Evolutionary conservation across 2,329 filamentous ascomycete genomes (phyloP).

Genomic region (Sordariomycetes sp.): DNA sequence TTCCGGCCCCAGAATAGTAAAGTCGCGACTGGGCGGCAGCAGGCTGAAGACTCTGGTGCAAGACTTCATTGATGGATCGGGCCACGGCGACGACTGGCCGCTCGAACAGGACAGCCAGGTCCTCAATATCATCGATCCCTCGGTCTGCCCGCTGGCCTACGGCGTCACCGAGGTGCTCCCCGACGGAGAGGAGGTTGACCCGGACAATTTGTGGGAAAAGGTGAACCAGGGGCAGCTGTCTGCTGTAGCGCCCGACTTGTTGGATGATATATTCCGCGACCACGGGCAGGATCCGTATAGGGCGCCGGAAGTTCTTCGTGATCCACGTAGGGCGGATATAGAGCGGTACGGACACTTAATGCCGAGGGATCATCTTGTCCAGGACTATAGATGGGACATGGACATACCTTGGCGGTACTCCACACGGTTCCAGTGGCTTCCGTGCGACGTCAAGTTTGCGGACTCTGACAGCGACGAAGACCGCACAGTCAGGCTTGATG

Average conservation of each 20-base stretch:
- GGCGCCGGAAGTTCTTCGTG: neutral
- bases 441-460: conserved; percentile 17
- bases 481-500: conserved; percentile 5
- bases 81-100: neutral
- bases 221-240: neutral
- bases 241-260: neutral
- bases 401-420: conserved; percentile 11
- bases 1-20: neutral
- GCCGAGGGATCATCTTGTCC: too few species aligned
- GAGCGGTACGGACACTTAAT: too few species aligned
- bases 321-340: too few species aligned
- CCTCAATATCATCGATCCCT: conserved; percentile 2
- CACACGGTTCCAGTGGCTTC: conserved; percentile 32
- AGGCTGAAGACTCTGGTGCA: neutral
- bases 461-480: neutral
- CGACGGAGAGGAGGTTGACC: neutral
- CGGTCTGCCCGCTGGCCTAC: conserved; percentile 1
- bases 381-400: too few species aligned
- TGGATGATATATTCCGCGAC: neutral
- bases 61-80: neutral
- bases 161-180: neutral
- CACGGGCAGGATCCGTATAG: neutral
- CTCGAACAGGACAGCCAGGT: neutral
- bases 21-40: neutral
- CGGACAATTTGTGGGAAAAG: neutral